These are phyloP conservation scores for Lachancea cidri DNA, from an alignment of 805 yeast species.

Conservation along the genomic window DNA sequence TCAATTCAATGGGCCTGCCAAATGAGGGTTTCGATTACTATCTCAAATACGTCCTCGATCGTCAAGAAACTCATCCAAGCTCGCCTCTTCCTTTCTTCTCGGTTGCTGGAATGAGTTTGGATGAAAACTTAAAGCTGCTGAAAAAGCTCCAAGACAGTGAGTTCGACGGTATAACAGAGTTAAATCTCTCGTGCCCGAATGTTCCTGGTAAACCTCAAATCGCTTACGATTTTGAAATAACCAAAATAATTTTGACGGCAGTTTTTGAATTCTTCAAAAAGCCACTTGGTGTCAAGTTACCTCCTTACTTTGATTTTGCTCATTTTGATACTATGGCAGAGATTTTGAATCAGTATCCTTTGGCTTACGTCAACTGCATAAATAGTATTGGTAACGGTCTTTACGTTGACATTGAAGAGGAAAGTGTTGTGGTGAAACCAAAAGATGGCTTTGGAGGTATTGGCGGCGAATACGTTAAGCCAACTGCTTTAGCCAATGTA, in stretches of 20 bases:
- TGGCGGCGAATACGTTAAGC: slow-evolving; percentile 32
- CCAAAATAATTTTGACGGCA: slow-evolving; percentile 20
- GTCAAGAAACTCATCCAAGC: slow-evolving; percentile 16
- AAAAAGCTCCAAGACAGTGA: slow-evolving; percentile 24
- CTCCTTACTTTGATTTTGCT: slow-evolving; percentile 32
- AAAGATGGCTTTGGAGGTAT: slow-evolving; percentile 32
- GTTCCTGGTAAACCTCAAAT: slow-evolving; percentile 34
- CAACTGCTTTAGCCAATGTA: slow-evolving; percentile 32
- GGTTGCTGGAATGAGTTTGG: slow-evolving; percentile 30
- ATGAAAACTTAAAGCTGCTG: slow-evolving; percentile 24
- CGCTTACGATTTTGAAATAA: slow-evolving; percentile 29
- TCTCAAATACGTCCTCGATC: slow-evolving; percentile 21
- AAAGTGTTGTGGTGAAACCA: slow-evolving; percentile 30
- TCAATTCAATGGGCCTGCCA: slow-evolving; percentile 32
- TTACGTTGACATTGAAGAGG: slow-evolving; percentile 25
- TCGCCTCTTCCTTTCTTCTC: slow-evolving; percentile 23
- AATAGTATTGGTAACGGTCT: slow-evolving; percentile 31
- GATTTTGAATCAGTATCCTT: slow-evolving; percentile 25
- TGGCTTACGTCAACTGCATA: slow-evolving; percentile 28
- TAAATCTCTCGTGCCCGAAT: slow-evolving; percentile 31
- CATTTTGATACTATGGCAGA: slow-evolving; percentile 28
- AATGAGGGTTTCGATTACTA: slow-evolving; percentile 29
- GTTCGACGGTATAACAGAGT: slow-evolving; percentile 26
- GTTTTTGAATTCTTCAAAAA: slow-evolving; percentile 27
- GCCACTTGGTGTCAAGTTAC: slow-evolving; percentile 30